Evolutionary conservation across 768 basidiomycete species (phyloP), one percentile per base, ranked within the genome.

Genomic region (Tulasnella sp.): DNA sequence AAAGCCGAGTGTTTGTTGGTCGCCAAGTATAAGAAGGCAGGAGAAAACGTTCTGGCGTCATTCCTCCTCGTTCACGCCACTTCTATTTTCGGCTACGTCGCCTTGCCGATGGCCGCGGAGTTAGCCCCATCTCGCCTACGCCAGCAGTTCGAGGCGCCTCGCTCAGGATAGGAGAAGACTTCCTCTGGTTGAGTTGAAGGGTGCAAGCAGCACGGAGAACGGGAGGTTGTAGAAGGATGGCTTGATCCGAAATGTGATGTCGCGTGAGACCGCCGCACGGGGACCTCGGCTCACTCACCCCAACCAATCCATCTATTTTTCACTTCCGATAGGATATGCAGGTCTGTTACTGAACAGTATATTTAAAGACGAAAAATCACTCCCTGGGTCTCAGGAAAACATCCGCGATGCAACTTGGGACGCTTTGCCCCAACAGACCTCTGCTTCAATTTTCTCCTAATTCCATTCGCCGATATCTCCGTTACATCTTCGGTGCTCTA

Each of bases 381-480:
- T 68, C 34, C 18, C 62, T 36, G 16, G 62, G 62, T 68, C 34
- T 68, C 6, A 68, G 31, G 18, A 68, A 68, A 14, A 68, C n/a
- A 68, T 36, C 62, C 62, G 31, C 62, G 62, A 14, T 24, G 34
- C 31, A 68, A 36, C 62, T 68, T 68, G 62, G 31, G 62, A 10
- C 62, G 27, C 27, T 36, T 68, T 0, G 62, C 34, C 5, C 34
- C 34, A 34, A 68, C 62, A 8, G 62, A 31, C 62, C 36, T 74
- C 27, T 77, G 52, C 56, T 62, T 62, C 76, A 77, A 36, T 18
- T 34, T 36, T 40, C 56, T 68, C 36, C 58, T 36, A 62, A 77
- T 77, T 10, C 76, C 76, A 31, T 58, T 39, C 27, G 71, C 76
- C 27, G 71, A 16, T 9, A 77, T 38, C 46, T 62, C 36, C 39